Percentiles rank a stretch among this genome's conserved stretches.
Conservation (phyloP, 805 yeast genomes). For the Metschnikowia noctiluminum region DNA sequence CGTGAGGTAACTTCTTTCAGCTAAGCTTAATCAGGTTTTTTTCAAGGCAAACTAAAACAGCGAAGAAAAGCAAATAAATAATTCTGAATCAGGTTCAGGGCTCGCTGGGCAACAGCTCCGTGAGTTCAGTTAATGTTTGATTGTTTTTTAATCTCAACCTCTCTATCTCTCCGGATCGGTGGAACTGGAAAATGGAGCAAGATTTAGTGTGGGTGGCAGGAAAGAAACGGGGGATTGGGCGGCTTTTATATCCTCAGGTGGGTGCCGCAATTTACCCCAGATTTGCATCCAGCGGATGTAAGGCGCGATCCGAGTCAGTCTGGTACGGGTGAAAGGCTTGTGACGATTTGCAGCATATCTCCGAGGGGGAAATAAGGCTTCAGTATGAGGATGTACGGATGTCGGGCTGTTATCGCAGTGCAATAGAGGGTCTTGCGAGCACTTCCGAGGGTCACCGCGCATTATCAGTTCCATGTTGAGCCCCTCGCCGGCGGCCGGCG, state of each 20-base stretch:
- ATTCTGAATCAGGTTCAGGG: too few species aligned
- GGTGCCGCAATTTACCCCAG: slow-evolving; percentile 10
- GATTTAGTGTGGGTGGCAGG: neutral
- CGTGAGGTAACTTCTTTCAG: too few species aligned
- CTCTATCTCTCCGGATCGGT: too few species aligned
- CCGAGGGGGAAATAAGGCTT: neutral
- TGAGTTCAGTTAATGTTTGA: too few species aligned
- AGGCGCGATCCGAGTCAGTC: slow-evolving; percentile 16
- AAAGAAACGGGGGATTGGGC: neutral
- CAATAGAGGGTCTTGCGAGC: neutral
- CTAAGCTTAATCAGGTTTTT: too few species aligned
- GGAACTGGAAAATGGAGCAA: too few species aligned
- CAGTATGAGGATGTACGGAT: slow-evolving; percentile 13
- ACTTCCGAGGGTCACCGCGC: slow-evolving; percentile 6
- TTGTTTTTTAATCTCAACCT: too few species aligned
- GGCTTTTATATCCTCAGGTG: slow-evolving; percentile 10
- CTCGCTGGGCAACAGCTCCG: too few species aligned
- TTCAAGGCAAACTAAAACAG: too few species aligned
- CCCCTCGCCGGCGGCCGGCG: slow-evolving; percentile 7
- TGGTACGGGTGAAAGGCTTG: slow-evolving; percentile 5
- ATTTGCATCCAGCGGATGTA: slow-evolving; percentile 18
- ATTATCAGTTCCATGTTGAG: neutral
- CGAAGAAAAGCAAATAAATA: too few species aligned
- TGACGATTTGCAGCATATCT: slow-evolving; percentile 4
- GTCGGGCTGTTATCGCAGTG: slow-evolving; percentile 7